phyloP scores from a whole-genome alignment of 306 rosid genomes.

The Sophora flavescens region DNA sequence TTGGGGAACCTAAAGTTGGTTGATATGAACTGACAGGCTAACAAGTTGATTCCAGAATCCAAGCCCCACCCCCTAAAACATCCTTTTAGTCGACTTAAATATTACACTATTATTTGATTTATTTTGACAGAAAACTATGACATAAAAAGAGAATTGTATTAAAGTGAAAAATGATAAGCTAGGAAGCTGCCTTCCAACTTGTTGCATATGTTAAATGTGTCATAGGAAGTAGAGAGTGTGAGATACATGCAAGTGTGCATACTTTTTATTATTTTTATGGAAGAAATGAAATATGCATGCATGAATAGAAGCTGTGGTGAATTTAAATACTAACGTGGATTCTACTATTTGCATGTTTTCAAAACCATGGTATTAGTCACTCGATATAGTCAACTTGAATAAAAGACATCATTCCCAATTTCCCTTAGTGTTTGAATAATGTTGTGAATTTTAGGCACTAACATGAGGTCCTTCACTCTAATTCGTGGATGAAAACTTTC shows the following conservation, averaged over 20 bases:
- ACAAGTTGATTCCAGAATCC: background rate
- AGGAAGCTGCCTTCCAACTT: background rate
- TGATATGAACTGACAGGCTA: background rate
- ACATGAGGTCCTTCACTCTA: background rate
- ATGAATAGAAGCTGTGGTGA: background rate
- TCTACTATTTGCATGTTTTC: background rate
- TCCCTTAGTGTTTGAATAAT: conserved; percentile 30
- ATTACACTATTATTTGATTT: background rate
- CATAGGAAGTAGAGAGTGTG: background rate
- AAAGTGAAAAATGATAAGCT: background rate
- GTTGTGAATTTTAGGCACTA: conserved; percentile 12
- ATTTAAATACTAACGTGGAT: background rate
- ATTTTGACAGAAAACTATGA: background rate
- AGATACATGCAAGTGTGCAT: background rate
- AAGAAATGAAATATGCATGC: background rate
- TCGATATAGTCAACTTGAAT: conserved; percentile 18
- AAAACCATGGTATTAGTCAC: background rate
- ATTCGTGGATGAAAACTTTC: conserved; percentile 15
- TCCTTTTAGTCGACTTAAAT: background rate
- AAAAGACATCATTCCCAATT: background rate
- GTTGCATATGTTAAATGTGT: background rate
- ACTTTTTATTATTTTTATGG: background rate
- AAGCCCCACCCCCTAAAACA: background rate
- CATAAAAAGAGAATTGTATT: background rate
- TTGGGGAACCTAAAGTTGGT: background rate